A percentile compares a stretch with the other conserved stretches of the same genome.
Conservation (phyloP, 495 filamentous ascomycete genomes). For the Aspergillus biplanus region DNA sequence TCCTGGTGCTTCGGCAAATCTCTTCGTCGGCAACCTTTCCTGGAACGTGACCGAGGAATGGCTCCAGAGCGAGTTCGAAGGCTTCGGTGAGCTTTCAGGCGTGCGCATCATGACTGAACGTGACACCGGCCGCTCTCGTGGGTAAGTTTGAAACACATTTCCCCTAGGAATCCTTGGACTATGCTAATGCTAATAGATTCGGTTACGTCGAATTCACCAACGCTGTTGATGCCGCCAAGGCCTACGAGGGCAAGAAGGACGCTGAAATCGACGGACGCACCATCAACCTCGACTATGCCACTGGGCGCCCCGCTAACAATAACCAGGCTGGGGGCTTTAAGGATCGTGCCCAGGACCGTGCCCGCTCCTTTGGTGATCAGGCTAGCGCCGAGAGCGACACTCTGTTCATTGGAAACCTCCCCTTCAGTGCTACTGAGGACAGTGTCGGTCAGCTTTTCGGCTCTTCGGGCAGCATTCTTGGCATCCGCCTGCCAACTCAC, state of each 20-base stretch:
- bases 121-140: constrained; percentile 81
- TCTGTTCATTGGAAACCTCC: constrained; percentile 90
- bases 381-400: constrained; percentile 79
- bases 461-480: constrained; percentile 67
- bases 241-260: constrained; percentile 79
- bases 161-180: not conserved
- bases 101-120: constrained; percentile 84
- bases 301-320: constrained; percentile 59
- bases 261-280: constrained; percentile 79
- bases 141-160: constrained; percentile 51
- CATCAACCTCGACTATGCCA: constrained; percentile 89
- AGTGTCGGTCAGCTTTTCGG: constrained; percentile 75
- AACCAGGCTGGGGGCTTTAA: constrained; percentile 50
- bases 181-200: constrained; percentile 59
- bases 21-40: constrained; percentile 92
- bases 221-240: constrained; percentile 70
- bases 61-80: constrained; percentile 83
- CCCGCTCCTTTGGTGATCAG: constrained; percentile 77
- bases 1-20: constrained; percentile 66
- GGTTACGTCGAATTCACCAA: constrained; percentile 92
- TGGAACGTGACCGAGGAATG: constrained; percentile 95
- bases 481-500: constrained; percentile 89
- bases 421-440: constrained; percentile 82
- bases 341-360: constrained; percentile 68
- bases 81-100: constrained; percentile 75